Base-by-base conservation (phyloP, 768 basidiomycete species). In the Piloderma croceum region DNA sequence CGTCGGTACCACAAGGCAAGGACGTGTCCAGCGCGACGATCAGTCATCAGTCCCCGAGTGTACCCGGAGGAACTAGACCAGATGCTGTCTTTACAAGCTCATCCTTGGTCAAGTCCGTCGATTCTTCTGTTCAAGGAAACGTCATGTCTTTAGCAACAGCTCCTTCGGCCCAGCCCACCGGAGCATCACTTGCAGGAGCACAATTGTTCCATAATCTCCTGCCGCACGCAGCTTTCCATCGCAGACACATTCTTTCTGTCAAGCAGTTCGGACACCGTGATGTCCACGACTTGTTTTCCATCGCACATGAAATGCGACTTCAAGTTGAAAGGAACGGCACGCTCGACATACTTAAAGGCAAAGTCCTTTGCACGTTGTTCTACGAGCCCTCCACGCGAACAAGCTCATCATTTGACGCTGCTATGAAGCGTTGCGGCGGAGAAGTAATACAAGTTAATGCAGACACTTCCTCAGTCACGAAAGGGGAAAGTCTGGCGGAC, bases 401-500 rank as follows among this genome's bases (percentile, higher is more conserved):
- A 3, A 91, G 89, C 46, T 76, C 86, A 4, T 97, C 94, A 7
- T 99, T 99, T 54, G 94, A 99, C 58, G 85, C 94, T 3, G 96
- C 96, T 9, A 99, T 98, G 96, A 94, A 96, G 62, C 80, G 96
- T 36, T 91, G 91, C 53, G 96, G 96, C 20, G 96, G 96, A 15
- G 81, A 93, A 53, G 94, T 97, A 27, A 82, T 96, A n/a, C 75
- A 84, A 41, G 76, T 97, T 41, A 76, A 75, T 31, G 77, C 77
- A 3, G 88, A 90, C 39, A 72, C 74, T 2, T 93, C 92, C 3
- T 96, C 91, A 1, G 90, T 96, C 32, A 70, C 74, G 49, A 99
- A 98, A 67, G 96, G 96, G 25, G 96, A 99, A 68, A 83, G 79
- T 0, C 66, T 99, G 31, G 79, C 89, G 15, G 96, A 98, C 59